phyloP scores from a whole-genome alignment of 371 early-diverging fungal genomes.

The Coemansia sp. region DNA sequence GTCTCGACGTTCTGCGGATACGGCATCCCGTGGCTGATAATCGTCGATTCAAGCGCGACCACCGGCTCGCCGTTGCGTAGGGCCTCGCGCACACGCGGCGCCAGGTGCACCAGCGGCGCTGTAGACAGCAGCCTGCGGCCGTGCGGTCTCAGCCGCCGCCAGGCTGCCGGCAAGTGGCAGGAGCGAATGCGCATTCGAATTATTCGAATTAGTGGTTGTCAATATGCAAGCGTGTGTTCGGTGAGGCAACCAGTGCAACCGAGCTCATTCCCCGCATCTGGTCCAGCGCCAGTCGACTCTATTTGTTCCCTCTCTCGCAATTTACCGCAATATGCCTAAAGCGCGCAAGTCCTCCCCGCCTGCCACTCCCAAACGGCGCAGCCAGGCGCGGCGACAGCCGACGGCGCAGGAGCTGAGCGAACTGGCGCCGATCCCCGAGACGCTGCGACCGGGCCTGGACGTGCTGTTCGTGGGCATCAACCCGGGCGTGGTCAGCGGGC shows the following conservation, averaged over 20 bases:
- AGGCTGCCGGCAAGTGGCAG: neutral
- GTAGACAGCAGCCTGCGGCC: neutral
- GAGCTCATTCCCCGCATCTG: no score
- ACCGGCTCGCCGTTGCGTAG: slow-evolving; percentile 68
- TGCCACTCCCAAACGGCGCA: neutral
- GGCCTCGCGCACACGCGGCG: slow-evolving; percentile 52
- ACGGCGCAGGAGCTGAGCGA: slow-evolving; percentile 22
- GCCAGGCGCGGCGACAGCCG: neutral
- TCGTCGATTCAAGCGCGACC: slow-evolving; percentile 91
- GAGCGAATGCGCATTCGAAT: no score
- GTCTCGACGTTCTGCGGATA: slow-evolving; percentile 89
- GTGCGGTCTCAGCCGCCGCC: neutral
- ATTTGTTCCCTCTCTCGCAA: no score
- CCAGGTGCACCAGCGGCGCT: slow-evolving; percentile 7
- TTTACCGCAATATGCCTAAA: neutral
- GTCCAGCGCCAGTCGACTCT: no score
- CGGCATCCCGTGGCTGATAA: slow-evolving; percentile 96
- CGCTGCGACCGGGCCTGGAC: slow-evolving; percentile 62
- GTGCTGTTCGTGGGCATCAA: slow-evolving; percentile 79
- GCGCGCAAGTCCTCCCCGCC: neutral
- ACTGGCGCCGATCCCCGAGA: slow-evolving; percentile 57
- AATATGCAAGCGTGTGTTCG: no score
- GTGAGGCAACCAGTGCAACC: no score
- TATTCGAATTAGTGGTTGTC: no score
- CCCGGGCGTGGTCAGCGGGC: slow-evolving; percentile 65